These are phyloP conservation scores for Sonneratia alba DNA, from an alignment of 345 rosid genomes.

Conservation along the genomic window DNA sequence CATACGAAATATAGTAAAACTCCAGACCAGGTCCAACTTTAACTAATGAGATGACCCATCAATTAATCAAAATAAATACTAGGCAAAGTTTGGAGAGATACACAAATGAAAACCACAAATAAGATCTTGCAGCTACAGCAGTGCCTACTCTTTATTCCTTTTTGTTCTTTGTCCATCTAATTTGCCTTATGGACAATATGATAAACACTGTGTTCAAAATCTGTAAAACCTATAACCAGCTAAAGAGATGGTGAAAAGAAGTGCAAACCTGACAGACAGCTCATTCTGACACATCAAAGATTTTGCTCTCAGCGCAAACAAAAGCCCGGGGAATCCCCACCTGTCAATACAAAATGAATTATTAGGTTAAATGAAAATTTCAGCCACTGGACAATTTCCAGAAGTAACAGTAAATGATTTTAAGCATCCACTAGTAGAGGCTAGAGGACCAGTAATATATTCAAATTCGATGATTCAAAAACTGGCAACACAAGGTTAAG, in stretches of 20 bases:
- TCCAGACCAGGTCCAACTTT: background rate
- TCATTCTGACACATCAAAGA: slow-evolving; percentile 99
- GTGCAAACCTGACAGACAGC: slow-evolving; percentile 90
- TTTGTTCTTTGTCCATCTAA: background rate
- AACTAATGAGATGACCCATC: background rate
- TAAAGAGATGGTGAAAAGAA: background rate
- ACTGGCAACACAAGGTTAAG: background rate
- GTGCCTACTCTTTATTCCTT: background rate
- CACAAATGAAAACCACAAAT: background rate
- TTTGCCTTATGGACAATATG: too few species aligned
- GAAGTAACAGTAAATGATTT: background rate
- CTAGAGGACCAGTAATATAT: background rate
- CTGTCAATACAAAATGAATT: slow-evolving; percentile 27
- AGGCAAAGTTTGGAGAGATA: background rate
- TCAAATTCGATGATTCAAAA: background rate
- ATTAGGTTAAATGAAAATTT: slow-evolving; percentile 5
- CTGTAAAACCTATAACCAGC: background rate
- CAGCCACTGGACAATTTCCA: too few species aligned
- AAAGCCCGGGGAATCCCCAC: slow-evolving; percentile 94
- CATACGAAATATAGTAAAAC: background rate
- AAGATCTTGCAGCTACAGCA: background rate
- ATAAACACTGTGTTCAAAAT: background rate
- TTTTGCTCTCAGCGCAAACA: slow-evolving; percentile 98
- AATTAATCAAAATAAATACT: background rate
- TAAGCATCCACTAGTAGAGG: background rate